phyloP scores from a whole-genome alignment of 2,329 filamentous ascomycete species.

The Trematosphaeria pertusa region DNA sequence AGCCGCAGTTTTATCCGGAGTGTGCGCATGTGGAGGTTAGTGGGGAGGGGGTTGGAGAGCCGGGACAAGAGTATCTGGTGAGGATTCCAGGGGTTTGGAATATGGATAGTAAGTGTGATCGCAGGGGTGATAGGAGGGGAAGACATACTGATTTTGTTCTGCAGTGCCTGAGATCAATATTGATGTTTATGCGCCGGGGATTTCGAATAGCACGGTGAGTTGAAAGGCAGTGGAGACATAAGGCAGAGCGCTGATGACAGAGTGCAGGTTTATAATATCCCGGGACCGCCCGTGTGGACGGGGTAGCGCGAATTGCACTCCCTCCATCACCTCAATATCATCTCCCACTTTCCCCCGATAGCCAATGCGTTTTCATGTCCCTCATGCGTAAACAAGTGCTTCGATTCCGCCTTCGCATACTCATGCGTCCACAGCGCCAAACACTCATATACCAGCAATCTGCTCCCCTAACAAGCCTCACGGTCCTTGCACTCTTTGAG shows the following conservation, averaged over 20 bases:
- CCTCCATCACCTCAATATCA: no score
- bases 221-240: neutral
- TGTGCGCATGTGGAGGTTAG: conserved; percentile 38
- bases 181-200: conserved; percentile 30
- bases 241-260: neutral
- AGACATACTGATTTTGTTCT: conserved; percentile 10
- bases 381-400: no score
- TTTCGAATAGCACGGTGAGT: conserved; percentile 31
- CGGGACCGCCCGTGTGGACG: conserved; percentile 22
- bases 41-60: conserved; percentile 20
- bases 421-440: no score
- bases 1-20: conserved; percentile 39
- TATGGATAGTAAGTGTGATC: conserved; percentile 34
- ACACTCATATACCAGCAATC: no score
- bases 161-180: conserved; percentile 41
- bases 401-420: no score
- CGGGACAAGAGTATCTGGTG: conserved; percentile 29
- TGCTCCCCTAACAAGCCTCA: no score
- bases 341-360: no score
- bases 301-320: conserved; percentile 6
- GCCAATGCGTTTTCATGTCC: no score
- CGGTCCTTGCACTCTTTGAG: no score
- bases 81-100: conserved; percentile 40
- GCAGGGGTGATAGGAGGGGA: no score
- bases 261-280: conserved; percentile 21